A percentile compares a stretch with the other conserved stretches of the same genome.
phyloP scores from a whole-genome alignment of 306 rosid genomes.

The Cicer judaicum region DNA sequence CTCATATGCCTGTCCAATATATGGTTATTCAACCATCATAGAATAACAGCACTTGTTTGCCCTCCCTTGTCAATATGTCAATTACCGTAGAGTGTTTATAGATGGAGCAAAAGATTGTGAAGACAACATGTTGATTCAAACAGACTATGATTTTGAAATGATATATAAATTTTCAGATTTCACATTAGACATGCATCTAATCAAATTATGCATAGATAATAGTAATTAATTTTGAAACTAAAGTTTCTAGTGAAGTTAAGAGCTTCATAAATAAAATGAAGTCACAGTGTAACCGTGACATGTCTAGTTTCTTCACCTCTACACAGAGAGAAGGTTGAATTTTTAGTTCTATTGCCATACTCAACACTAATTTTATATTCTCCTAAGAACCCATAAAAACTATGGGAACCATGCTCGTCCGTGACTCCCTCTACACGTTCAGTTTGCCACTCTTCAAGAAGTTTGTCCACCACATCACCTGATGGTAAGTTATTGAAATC shows the following conservation, averaged over 20 bases:
- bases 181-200: no score
- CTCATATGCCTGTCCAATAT: no score
- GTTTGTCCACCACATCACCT: slow-evolving; percentile 82
- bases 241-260: neutral
- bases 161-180: no score
- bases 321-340: slow-evolving; percentile 65
- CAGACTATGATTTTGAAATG: neutral
- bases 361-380: slow-evolving; percentile 59
- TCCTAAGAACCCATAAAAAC: slow-evolving; percentile 87
- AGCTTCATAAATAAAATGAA: neutral
- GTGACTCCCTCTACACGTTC: slow-evolving; percentile 54
- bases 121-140: neutral
- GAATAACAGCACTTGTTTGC: no score
- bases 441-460: slow-evolving; percentile 77
- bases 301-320: slow-evolving; percentile 76
- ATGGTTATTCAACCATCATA: no score
- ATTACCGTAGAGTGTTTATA: no score
- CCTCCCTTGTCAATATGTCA: no score
- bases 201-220: neutral
- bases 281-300: slow-evolving; percentile 56
- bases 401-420: slow-evolving; percentile 69
- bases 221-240: neutral
- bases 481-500: slow-evolving; percentile 73
- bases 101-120: no score
- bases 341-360: slow-evolving; percentile 52